Evolutionary conservation across 2,329 filamentous ascomycete species (phyloP).

Genomic region (Pseudogymnoascus destructans): DNA sequence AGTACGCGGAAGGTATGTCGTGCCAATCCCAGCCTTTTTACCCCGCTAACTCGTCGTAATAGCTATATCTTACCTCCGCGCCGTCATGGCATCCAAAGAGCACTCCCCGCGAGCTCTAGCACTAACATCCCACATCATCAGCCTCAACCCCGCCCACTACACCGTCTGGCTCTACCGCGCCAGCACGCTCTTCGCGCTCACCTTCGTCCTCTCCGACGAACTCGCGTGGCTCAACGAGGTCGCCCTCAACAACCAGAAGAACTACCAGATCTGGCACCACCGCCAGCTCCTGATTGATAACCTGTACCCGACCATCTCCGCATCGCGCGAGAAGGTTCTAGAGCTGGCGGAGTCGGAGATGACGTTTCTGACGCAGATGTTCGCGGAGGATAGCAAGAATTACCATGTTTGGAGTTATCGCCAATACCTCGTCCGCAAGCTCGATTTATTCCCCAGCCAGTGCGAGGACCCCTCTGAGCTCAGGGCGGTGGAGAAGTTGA

Average conservation of each 20-base stretch:
- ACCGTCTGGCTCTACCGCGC: conserved; percentile 97
- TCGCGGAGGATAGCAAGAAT: conserved; percentile 82
- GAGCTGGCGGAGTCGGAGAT: conserved; percentile 53
- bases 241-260: conserved; percentile 77
- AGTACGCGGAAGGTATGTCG: conserved; percentile 64
- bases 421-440: conserved; percentile 51
- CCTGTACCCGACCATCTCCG: conserved; percentile 46
- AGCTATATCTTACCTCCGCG: conserved; percentile 86
- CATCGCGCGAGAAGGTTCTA: conserved; percentile 39
- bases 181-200: conserved; percentile 55
- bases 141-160: conserved; percentile 92
- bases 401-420: conserved; percentile 98
- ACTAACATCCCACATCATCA: conserved; percentile 81
- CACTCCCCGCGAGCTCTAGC: conserved; percentile 63
- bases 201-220: conserved; percentile 35
- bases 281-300: conserved; percentile 51
- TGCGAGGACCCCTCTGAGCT: conserved; percentile 48
- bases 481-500: conserved; percentile 54
- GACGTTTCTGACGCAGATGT: conserved; percentile 66
- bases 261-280: conserved; percentile 95
- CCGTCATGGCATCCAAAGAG: conserved; percentile 83
- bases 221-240: conserved; percentile 76
- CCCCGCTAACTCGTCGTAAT: conserved; percentile 3
- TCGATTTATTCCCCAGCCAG: conserved; percentile 54
- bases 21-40: neutral